Percentiles rank a stretch among this genome's conserved stretches.
Evolutionary conservation across 306 rosid species (phyloP).

Genomic region (Trifolium dubium): DNA sequence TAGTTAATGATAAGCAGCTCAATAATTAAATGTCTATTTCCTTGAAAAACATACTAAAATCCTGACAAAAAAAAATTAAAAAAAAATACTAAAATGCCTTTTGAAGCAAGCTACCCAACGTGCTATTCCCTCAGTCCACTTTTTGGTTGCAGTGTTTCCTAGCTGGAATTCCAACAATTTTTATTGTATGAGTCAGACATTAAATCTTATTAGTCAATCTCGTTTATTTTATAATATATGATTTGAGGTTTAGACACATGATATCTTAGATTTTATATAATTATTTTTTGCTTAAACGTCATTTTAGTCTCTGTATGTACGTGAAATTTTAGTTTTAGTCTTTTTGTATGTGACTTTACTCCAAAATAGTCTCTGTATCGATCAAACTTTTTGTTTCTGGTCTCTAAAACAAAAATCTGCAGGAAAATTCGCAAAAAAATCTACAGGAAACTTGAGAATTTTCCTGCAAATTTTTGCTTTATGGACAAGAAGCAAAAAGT

Average conservation of each 20-base stretch:
- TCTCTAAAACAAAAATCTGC: too few relatives aligned
- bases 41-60: conserved; percentile 31
- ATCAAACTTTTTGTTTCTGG: too few relatives aligned
- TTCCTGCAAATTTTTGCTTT: too few relatives aligned
- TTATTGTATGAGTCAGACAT: not conserved
- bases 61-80: too few relatives aligned
- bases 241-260: not conserved
- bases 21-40: conserved; percentile 40
- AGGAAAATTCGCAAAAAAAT: too few relatives aligned
- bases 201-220: not conserved
- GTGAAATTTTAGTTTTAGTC: too few relatives aligned
- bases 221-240: not conserved
- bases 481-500: too few relatives aligned
- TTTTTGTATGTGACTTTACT: too few relatives aligned
- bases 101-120: conserved; percentile 42
- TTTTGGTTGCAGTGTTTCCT: not conserved
- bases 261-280: not conserved
- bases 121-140: not conserved
- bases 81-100: conserved; percentile 46
- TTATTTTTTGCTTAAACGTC: too few relatives aligned
- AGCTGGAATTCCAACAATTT: not conserved
- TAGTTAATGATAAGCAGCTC: conserved; percentile 54
- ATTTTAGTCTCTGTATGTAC: too few relatives aligned
- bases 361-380: too few relatives aligned
- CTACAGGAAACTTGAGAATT: too few relatives aligned